Evolutionary conservation across 192 early-diverging fungal species (phyloP).

Genomic region (Spizellomyces punctatus): DNA sequence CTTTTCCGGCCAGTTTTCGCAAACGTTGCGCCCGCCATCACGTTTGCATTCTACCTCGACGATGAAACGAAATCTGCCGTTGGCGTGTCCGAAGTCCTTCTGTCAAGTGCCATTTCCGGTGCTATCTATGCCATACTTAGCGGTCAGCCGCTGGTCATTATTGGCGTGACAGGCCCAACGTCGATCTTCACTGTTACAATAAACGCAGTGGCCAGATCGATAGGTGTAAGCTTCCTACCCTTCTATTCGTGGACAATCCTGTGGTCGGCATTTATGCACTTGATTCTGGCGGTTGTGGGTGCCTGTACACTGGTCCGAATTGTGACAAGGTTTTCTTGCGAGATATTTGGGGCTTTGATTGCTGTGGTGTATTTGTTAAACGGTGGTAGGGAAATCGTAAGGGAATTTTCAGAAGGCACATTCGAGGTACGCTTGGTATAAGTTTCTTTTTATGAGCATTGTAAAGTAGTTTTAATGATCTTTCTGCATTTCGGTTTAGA

Average conservation of each 20-base stretch:
- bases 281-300: conserved; percentile 13
- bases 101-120: conserved; percentile 17
- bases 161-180: conserved; percentile 30
- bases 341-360: conserved; percentile 30
- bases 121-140: conserved; percentile 16
- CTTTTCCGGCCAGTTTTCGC: conserved; percentile 19
- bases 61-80: conserved; percentile 10
- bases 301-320: conserved; percentile 14
- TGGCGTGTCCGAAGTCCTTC: conserved; percentile 25
- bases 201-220: neutral
- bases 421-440: neutral
- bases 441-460: too few relatives aligned
- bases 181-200: conserved; percentile 23
- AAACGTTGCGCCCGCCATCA: conserved; percentile 25
- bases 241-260: conserved; percentile 19
- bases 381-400: conserved; percentile 13
- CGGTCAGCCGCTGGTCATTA: conserved; percentile 32
- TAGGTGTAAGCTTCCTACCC: conserved; percentile 18
- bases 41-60: conserved; percentile 26
- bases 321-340: conserved; percentile 29
- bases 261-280: conserved; percentile 29
- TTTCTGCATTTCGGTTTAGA: too few relatives aligned
- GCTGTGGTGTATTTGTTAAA: conserved; percentile 25
- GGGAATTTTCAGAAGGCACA: conserved; percentile 9
- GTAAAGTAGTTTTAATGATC: too few relatives aligned